Evolutionary conservation across 345 rosid species (phyloP).

Genomic region (Salix udensis): DNA sequence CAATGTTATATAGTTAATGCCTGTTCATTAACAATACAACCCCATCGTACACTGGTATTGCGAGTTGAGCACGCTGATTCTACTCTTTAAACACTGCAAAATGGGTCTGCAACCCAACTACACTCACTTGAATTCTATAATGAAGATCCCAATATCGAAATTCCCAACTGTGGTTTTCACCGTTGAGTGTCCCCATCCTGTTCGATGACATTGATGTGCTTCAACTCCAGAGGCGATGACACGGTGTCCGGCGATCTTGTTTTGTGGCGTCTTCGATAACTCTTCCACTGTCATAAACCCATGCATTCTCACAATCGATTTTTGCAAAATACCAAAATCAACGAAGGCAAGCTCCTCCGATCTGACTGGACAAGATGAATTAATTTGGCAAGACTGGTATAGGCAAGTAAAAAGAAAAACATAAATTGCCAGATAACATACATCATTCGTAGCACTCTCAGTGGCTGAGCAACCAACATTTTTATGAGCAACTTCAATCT

Average conservation of each 20-base stretch:
- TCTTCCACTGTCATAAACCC: neutral
- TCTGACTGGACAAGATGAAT: slow-evolving; percentile 55
- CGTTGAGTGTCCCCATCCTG: neutral
- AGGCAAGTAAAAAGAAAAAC: neutral
- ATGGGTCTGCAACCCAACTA: neutral
- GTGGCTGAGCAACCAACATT: slow-evolving; percentile 60
- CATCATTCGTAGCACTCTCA: slow-evolving; percentile 34
- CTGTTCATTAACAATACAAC: neutral
- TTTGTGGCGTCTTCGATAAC: neutral
- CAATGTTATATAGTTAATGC: neutral
- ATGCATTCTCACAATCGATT: slow-evolving; percentile 18
- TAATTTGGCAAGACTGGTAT: neutral
- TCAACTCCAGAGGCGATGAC: neutral
- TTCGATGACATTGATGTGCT: neutral
- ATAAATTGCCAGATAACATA: neutral
- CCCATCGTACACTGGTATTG: neutral
- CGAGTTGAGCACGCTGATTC: neutral
- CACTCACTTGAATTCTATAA: neutral
- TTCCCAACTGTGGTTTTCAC: neutral
- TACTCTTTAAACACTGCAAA: neutral
- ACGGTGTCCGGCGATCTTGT: neutral
- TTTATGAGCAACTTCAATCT: slow-evolving; percentile 57
- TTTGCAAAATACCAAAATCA: slow-evolving; percentile 18
- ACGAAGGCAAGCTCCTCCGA: slow-evolving; percentile 84
- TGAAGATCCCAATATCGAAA: neutral